phyloP scores from a whole-genome alignment of 1,284 basidiomycete species.

The Limonomyces culmigenus region DNA sequence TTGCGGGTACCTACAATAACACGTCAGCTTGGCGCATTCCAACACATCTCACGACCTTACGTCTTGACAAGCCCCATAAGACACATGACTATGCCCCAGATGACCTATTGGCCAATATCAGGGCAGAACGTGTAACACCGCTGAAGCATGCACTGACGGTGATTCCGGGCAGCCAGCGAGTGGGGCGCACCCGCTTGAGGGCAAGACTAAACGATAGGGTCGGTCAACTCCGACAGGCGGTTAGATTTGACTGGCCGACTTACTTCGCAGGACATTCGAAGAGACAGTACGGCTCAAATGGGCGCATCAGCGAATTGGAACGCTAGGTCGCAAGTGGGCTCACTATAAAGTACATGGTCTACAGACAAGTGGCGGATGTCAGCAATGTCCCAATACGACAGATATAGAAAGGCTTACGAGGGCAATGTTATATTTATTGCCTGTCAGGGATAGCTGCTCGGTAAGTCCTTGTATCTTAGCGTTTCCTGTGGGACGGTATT shows the following conservation, averaged over 20 bases:
- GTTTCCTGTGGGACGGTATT: slow-evolving; percentile 25
- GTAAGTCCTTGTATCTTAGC: slow-evolving; percentile 44
- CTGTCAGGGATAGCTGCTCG: slow-evolving; percentile 33
- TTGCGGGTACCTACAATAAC: slow-evolving; percentile 39
- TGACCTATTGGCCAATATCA: slow-evolving; percentile 2
- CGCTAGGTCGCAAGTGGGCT: slow-evolving; percentile 6
- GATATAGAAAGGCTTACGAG: slow-evolving; percentile 17
- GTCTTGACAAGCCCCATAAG: slow-evolving; percentile 52
- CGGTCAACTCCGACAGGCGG: background rate
- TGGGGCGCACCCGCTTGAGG: slow-evolving; percentile 17
- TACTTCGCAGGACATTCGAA: slow-evolving; percentile 48
- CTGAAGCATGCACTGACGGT: slow-evolving; percentile 4
- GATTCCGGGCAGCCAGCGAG: slow-evolving; percentile 7
- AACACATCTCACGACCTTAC: no score
- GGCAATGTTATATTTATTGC: slow-evolving; percentile 48
- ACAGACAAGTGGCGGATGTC: background rate
- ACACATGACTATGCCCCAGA: slow-evolving; percentile 13
- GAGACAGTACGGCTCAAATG: slow-evolving; percentile 45
- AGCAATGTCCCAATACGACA: background rate
- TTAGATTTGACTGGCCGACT: slow-evolving; percentile 5
- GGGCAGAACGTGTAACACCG: no score
- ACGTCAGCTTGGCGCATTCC: no score
- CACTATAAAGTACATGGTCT: slow-evolving; percentile 62
- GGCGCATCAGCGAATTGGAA: background rate
- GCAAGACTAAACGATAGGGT: slow-evolving; percentile 11